A percentile compares a stretch with the other conserved stretches of the same genome.
phyloP scores from a whole-genome alignment of 768 basidiomycete genomes.

The Podaxis sp. region DNA sequence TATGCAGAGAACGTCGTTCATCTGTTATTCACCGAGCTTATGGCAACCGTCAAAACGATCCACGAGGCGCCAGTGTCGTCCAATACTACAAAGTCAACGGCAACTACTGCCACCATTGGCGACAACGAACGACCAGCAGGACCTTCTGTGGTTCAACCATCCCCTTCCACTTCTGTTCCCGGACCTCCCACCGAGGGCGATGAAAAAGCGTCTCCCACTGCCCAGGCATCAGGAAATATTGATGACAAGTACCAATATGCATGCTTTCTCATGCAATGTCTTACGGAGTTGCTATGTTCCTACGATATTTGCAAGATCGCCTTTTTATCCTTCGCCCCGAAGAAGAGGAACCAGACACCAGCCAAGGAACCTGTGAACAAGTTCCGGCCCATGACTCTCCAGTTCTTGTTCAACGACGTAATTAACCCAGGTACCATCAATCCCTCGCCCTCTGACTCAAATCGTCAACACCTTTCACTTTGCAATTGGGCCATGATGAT shows the following conservation, averaged over 20 bases:
- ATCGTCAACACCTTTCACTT: slow-evolving; percentile 53
- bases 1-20: slow-evolving; percentile 59
- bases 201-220: not conserved
- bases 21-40: slow-evolving; percentile 69
- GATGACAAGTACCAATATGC: slow-evolving; percentile 48
- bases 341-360: slow-evolving; percentile 55
- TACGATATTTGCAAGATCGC: slow-evolving; percentile 89
- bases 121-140: not conserved
- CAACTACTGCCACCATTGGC: not conserved
- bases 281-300: slow-evolving; percentile 90
- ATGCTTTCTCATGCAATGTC: slow-evolving; percentile 85
- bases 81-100: slow-evolving; percentile 7
- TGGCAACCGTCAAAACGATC: slow-evolving; percentile 50
- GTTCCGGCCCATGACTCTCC: slow-evolving; percentile 60
- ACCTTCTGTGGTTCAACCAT: not conserved
- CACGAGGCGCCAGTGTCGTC: slow-evolving; percentile 23
- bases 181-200: not conserved
- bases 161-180: not conserved
- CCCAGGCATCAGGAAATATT: not conserved
- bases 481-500: slow-evolving; percentile 90
- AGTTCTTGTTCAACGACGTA: slow-evolving; percentile 80
- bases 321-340: slow-evolving; percentile 75
- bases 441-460: slow-evolving; percentile 50
- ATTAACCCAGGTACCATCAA: slow-evolving; percentile 73
- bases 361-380: slow-evolving; percentile 62